Evolutionary conservation across 352 stramenopile species (phyloP).

Genomic region (Phytopythium chamaehyphon): DNA sequence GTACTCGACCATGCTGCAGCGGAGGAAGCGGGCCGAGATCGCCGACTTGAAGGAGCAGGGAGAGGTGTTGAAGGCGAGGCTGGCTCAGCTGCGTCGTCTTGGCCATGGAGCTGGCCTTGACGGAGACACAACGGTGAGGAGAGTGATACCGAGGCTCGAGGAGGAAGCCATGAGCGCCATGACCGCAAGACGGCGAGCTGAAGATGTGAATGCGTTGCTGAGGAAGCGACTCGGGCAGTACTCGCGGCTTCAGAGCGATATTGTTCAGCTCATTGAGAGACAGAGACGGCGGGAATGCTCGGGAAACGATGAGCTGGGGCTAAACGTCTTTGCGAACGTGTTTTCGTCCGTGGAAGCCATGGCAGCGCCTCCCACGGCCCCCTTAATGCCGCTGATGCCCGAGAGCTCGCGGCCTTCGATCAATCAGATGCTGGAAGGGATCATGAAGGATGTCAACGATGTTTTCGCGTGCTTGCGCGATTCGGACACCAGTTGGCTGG

Average conservation of each 20-base stretch:
- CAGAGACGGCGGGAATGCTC: not conserved
- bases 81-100: not conserved
- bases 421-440: too few relatives aligned
- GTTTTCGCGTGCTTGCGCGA: too few relatives aligned
- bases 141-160: too few relatives aligned
- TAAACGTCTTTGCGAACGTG: not conserved
- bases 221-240: not conserved
- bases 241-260: not conserved
- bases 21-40: conserved; percentile 5
- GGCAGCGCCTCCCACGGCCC: too few relatives aligned
- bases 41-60: not conserved
- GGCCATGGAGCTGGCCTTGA: too few relatives aligned
- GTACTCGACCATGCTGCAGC: conserved; percentile 4
- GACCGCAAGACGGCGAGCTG: not conserved
- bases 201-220: not conserved
- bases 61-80: not conserved
- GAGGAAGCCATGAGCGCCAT: not conserved
- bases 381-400: too few relatives aligned
- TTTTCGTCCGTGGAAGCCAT: too few relatives aligned
- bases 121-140: too few relatives aligned
- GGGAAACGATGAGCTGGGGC: not conserved
- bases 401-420: too few relatives aligned
- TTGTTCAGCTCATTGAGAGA: not conserved
- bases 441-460: too few relatives aligned
- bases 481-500: too few relatives aligned